Evolutionary conservation across 192 early-diverging fungal species (phyloP), one percentile per base, ranked within the genome.

Genomic region (Borealophlyctis nickersoniae): DNA sequence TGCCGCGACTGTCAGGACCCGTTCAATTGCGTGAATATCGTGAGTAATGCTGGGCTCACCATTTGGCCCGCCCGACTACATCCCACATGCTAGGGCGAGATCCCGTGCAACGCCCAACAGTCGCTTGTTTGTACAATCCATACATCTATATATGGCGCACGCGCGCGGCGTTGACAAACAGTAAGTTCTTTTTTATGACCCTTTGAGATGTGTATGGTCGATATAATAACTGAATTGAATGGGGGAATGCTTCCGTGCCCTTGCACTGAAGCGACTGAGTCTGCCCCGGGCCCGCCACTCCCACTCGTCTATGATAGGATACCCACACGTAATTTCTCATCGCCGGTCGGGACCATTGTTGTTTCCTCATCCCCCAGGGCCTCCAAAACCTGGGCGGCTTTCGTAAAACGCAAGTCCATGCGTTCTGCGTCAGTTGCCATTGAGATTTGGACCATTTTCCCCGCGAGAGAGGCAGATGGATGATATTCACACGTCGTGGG

Each of bases 41-140:
- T n/a, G n/a, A n/a, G n/a, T n/a, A n/a, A n/a, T n/a, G n/a, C 76
- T 73, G 75, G 3, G 76, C 79, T 56, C 77, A 73, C 74, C 74
- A 78, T 63, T 79, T 79, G 4, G 77, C 68, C 13, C 77, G 62
- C 7, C 29, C 74, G 23, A 71, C 71, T 53, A 77, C 72, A 36
- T 81, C 79, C 49, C 65, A 76, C 19, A 81, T 49, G 11, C 56
- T 49, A 27, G 79, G 79, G 32, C 71, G 66, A 5, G 71, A 49
- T 0, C 45, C 74, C 54, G 58, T 63, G 30, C 77, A 79, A 30
- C 67, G 65, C 2, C 79, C 79, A 33, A 72, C 49, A 14, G 74
- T 78, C 14, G 71, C 74, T 64, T 81, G 79, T 53, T 81, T 81
- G 58, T 77, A 81, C 9, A 79, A 34, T 9, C 67, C 77, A 71